Evolutionary conservation across 2,329 filamentous ascomycete genomes (phyloP).

Genomic region (Aspergillus calidoustus): DNA sequence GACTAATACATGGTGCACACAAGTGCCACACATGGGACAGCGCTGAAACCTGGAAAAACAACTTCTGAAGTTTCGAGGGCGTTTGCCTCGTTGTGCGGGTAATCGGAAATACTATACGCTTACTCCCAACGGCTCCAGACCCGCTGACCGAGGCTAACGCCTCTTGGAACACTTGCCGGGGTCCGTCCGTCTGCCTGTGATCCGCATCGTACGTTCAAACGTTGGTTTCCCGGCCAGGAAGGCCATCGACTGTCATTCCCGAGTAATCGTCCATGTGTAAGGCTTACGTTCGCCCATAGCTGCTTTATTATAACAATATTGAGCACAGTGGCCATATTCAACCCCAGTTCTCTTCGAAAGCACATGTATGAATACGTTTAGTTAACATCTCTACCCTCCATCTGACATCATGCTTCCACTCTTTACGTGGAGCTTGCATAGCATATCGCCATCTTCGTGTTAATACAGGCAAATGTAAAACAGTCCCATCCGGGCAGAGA

Average conservation of each 20-base stretch:
- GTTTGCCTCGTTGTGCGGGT: background rate
- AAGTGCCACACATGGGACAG: background rate
- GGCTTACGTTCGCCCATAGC: background rate
- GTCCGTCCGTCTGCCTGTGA: background rate
- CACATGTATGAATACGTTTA: conserved; percentile 2
- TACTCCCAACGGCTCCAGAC: background rate
- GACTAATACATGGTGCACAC: background rate
- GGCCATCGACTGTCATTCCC: background rate
- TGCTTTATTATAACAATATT: conserved; percentile 2
- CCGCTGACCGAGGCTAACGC: conserved; percentile 17
- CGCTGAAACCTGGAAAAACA: background rate
- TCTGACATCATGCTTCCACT: conserved; percentile 15
- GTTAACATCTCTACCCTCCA: conserved; percentile 15
- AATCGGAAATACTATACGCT: background rate
- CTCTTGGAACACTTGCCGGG: conserved; percentile 1
- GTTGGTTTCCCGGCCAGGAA: background rate
- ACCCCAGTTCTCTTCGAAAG: conserved; percentile 6
- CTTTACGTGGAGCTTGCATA: background rate
- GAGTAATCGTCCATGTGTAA: background rate
- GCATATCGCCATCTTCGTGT: conserved; percentile 13
- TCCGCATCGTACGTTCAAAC: background rate
- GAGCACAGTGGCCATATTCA: conserved; percentile 1
- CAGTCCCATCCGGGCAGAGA: conserved; percentile 1
- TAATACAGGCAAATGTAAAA: conserved; percentile 21
- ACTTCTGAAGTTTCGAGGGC: background rate